Conservation (phyloP, 768 basidiomycete species). For the Tricholoma terreum region DNA sequence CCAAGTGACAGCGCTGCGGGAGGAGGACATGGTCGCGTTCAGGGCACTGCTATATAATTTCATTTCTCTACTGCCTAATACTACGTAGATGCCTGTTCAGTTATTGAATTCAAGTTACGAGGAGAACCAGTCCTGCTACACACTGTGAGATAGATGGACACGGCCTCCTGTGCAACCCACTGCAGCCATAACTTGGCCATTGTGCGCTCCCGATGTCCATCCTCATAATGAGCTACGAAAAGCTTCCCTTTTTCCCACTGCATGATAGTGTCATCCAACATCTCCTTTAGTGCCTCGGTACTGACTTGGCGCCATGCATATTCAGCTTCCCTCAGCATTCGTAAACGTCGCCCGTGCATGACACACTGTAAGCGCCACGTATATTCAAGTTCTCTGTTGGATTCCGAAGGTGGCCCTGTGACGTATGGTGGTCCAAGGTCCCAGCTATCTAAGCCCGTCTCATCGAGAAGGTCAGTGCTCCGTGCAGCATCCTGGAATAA, state of each 20-base stretch:
- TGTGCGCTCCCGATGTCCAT: not conserved
- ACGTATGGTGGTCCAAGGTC: slow-evolving; percentile 2
- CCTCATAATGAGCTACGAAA: not conserved
- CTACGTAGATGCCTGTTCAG: not conserved
- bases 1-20: not conserved
- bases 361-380: not conserved
- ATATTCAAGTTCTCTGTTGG: not conserved
- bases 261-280: not conserved
- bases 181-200: not conserved
- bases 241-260: not conserved
- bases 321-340: slow-evolving; percentile 1
- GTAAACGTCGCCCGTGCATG: slow-evolving; percentile 2
- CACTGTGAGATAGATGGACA: not conserved
- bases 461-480: not conserved
- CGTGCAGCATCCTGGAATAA: not conserved
- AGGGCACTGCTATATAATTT: not conserved
- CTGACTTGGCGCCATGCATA: not conserved
- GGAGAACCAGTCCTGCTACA: not conserved
- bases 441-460: slow-evolving; percentile 1
- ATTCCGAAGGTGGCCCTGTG: slow-evolving; percentile 2
- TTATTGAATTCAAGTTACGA: not conserved
- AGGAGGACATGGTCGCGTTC: not conserved
- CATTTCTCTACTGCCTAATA: not conserved
- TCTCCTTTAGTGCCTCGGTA: not conserved
- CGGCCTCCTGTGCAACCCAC: not conserved